Percentiles rank a stretch among this genome's conserved stretches.
Conservation (phyloP, 2,329 filamentous ascomycete species). For the Periconia macrospinosa region DNA sequence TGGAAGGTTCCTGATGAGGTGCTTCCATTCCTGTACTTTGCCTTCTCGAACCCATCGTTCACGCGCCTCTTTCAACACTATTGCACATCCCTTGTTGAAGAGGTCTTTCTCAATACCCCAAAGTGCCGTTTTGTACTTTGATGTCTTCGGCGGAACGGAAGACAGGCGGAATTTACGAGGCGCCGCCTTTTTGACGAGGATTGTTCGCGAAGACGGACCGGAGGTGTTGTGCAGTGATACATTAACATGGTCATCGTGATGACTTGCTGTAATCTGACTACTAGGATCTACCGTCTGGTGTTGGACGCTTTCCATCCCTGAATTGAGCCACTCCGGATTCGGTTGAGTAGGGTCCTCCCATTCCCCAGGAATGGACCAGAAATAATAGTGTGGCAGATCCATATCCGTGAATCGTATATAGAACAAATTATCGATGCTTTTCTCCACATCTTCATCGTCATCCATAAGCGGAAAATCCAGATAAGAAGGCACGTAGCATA, state of each 20-base stretch:
- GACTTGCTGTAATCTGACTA: not conserved
- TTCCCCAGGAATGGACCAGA: conserved; percentile 25
- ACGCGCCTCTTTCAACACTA: conserved; percentile 11
- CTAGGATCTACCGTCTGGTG: not conserved
- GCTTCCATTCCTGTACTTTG: conserved; percentile 17
- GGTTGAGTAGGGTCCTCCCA: conserved; percentile 24
- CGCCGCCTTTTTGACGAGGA: conserved; percentile 9
- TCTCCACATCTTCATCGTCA: not conserved
- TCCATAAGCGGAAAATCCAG: conserved; percentile 17
- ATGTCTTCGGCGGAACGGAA: not conserved
- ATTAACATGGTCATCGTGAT: not conserved
- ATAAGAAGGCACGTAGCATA: conserved; percentile 31
- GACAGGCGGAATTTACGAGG: conserved; percentile 7
- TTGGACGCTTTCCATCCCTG: not conserved
- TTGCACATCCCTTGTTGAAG: conserved; percentile 11
- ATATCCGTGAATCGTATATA: conserved; percentile 30
- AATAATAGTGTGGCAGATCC: conserved; percentile 37
- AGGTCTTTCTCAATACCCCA: conserved; percentile 21
- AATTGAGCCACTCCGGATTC: conserved; percentile 18
- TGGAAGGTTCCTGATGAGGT: conserved; percentile 11
- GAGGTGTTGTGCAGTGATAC: too few species aligned
- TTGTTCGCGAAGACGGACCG: not conserved
- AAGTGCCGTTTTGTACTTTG: conserved; percentile 8
- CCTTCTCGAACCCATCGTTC: conserved; percentile 12
- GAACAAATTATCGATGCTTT: conserved; percentile 23